Base-by-base conservation (phyloP, 1,284 basidiomycete species). In the Porogramme epimiltina region DNA sequence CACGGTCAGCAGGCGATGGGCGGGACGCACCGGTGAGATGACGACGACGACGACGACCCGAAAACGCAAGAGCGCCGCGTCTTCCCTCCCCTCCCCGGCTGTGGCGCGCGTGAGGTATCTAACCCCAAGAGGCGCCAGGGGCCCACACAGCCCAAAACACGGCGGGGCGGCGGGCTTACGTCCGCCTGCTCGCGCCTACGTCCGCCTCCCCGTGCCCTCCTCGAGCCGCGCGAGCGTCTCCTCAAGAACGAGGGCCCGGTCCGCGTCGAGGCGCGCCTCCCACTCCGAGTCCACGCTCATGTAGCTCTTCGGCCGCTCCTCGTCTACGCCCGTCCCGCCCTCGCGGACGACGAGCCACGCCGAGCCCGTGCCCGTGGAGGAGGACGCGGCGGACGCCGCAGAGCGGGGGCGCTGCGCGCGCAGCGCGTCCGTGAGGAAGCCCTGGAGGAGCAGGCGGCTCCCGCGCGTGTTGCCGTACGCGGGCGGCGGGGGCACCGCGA, bases 381-480 rank as follows among this genome's bases (percentile, higher is more conserved):
- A n/a, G n/a, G n/a, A n/a, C n/a, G n/a, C n/a, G n/a, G n/a, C 28
- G 28, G 6, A 49, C 49, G 43, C 59, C 61, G 40, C 56, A 52
- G 13, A 16, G 13, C 34, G 34, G 19, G 54, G 50, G 20, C 61
- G 58, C 47, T 80, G 78, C 22, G 72, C 73, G 28, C 77, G 66
- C 58, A 81, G 63, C 49, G 73, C 78, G 37, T 79, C 70, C 33
- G 71, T 69, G 48, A 85, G 65, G 64, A 76, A 79, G 3, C 82
- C 82, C 0, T 78, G 64, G 18, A 87, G 73, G 36, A 89, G 63
- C 42, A 89, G 72, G 24, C 74, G 83, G 67, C 84, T 87, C 33
- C 84, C 85, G 39, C 85, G 77, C 20, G 84, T 86, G 60, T 87
- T 77, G 22, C 87, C 86, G 64, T 89, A 89, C 18, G 84, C 83